Evolutionary conservation across 2,329 filamentous ascomycete genomes (phyloP).

Genomic region (Claviceps africana): DNA sequence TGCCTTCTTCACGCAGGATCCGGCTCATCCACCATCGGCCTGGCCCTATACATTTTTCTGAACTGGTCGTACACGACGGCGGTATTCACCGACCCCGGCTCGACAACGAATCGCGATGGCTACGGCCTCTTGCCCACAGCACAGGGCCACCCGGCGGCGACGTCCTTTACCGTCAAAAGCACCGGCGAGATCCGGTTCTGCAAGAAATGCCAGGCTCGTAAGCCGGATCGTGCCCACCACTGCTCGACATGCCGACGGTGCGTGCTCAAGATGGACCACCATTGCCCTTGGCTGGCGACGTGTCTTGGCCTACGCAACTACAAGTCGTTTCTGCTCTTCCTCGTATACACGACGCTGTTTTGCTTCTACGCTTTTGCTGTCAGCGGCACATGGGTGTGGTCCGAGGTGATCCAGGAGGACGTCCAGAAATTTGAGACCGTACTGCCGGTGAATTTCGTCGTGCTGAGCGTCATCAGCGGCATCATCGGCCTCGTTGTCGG

Average conservation of each 20-base stretch:
- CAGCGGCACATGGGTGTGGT: conserved; percentile 70
- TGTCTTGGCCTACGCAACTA: conserved; percentile 92
- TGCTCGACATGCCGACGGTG: conserved; percentile 90
- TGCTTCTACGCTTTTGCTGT: conserved; percentile 71
- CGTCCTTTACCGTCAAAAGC: conserved; percentile 82
- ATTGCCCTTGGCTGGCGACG: conserved; percentile 94
- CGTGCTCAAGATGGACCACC: conserved; percentile 98
- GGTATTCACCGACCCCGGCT: conserved; percentile 83
- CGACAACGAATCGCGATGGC: conserved; percentile 47
- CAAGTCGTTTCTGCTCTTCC: conserved; percentile 86
- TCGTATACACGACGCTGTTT: conserved; percentile 79
- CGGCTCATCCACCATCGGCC: conserved; percentile 45
- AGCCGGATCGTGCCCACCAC: conserved; percentile 92
- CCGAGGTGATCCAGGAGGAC: conserved; percentile 59
- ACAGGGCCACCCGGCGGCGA: conserved; percentile 35
- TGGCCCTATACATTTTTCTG: conserved; percentile 62
- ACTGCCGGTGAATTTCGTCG: conserved; percentile 80
- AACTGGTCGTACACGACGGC: conserved; percentile 85
- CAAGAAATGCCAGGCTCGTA: conserved; percentile 91
- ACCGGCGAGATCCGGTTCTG: conserved; percentile 80
- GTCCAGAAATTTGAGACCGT: conserved; percentile 59
- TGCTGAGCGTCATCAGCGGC: conserved; percentile 73
- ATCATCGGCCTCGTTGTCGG: conserved; percentile 84
- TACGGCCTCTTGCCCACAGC: conserved; percentile 71
- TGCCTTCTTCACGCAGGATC: conserved; percentile 26